A percentile compares a stretch with the other conserved stretches of the same genome.
phyloP scores from a whole-genome alignment of 164 flowering plant species.

The Paratinospora sagittata region DNA sequence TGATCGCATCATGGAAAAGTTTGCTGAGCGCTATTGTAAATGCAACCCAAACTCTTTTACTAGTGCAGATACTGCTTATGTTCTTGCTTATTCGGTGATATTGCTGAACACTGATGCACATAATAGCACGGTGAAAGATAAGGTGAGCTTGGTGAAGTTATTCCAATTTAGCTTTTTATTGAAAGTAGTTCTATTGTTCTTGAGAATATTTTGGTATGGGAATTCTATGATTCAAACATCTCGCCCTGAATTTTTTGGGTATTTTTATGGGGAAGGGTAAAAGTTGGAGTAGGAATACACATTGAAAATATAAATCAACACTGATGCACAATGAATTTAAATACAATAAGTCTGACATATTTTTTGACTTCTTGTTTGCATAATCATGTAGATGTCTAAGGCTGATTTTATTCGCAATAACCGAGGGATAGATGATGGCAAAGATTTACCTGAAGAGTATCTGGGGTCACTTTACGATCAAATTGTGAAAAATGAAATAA shows the following conservation, averaged over 20 bases:
- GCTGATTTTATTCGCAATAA: constrained; percentile 95
- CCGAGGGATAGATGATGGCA: constrained; percentile 98
- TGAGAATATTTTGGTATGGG: neutral
- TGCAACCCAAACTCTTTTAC: constrained; percentile 86
- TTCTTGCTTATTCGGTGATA: constrained; percentile 99
- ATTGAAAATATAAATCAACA: neutral
- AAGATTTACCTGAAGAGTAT: constrained; percentile 92
- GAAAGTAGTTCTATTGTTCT: constrained; percentile 1
- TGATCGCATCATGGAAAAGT: constrained; percentile 98
- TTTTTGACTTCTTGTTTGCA: constrained; percentile 16
- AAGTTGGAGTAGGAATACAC: neutral
- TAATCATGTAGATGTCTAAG: constrained; percentile 71
- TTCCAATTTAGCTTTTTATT: neutral
- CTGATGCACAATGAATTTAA: too few relatives aligned
- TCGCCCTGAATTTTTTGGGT: neutral
- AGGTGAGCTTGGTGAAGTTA: constrained; percentile 47
- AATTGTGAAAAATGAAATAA: constrained; percentile 92
- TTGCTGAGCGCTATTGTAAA: constrained; percentile 98
- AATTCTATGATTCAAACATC: neutral
- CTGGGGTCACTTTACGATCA: constrained; percentile 85
- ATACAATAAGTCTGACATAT: constrained; percentile 12
- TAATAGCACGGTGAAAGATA: constrained; percentile 91
- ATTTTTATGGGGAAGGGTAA: neutral
- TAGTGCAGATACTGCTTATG: constrained; percentile 98
- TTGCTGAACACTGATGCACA: constrained; percentile 99